Evolutionary conservation across 345 rosid genomes (phyloP), one percentile per base, ranked within the genome.

Genomic region (Murraya koenigii): DNA sequence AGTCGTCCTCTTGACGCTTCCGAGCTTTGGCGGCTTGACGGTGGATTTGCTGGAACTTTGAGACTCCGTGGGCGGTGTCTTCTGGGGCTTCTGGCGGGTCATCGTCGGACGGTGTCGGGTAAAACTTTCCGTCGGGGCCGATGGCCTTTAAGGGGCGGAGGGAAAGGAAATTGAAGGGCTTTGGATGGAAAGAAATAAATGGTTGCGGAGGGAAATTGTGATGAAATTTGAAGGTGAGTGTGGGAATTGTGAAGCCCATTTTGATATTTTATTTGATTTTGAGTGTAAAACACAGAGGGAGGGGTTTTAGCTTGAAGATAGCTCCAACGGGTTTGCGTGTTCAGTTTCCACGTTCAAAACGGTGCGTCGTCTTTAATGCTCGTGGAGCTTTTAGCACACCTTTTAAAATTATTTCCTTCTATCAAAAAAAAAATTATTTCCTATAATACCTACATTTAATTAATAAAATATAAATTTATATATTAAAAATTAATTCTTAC

Each of bases 31-130:
- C 76, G 15, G 97, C 96, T 71, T 89, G 97, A 79, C 88, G 88
- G 44, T 90, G 86, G 14, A 95, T 88, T 86, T 93, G 98, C 69
- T 86, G 84, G 79, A 92, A 93, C 77, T 88, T 93, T 30, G 92
- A 88, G 0, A 93, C 85, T 8, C 97, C 99, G 71, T 95, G 98
- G 71, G 87, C 85, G 30, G 97, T 72, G 66, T 92, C 99, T 35
- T 93, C 98, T 0, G 96, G 86, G 1, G 94, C 99, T 79, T 93
- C 99, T 1, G 98, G 98, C 0, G 98, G 99, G 81, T 95, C 99
- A 69, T 90, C 91, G 65, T 85, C 93, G 1, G 97, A 79, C 0
- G 98, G 87, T 69, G 77, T 84, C 13, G 98, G 96, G 72, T 88
- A 85, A 23, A 83, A 90, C 74, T 81, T 88, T 0, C 92, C 93